Percentiles rank a stretch among this genome's conserved stretches.
phyloP scores from a whole-genome alignment of 1,284 basidiomycete species.

The Ustilago crameri region DNA sequence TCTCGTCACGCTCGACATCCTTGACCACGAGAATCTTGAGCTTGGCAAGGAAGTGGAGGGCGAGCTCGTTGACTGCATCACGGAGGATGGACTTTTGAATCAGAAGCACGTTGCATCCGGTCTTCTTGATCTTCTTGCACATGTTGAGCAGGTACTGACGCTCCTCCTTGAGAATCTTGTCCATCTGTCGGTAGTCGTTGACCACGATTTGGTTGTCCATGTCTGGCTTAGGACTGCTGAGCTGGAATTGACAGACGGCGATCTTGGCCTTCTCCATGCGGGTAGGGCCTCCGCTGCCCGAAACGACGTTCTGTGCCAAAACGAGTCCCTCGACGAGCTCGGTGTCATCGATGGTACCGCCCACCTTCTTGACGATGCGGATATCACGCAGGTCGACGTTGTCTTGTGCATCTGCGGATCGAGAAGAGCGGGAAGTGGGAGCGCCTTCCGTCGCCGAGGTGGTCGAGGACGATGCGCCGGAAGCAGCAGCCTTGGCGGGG shows the following conservation, averaged over 20 bases:
- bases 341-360: slow-evolving; percentile 98
- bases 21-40: slow-evolving; percentile 97
- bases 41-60: slow-evolving; percentile 97
- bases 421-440: slow-evolving; percentile 15
- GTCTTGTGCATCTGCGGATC: slow-evolving; percentile 27
- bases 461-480: slow-evolving; percentile 77
- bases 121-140: slow-evolving; percentile 99
- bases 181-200: slow-evolving; percentile 99
- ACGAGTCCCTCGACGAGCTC: slow-evolving; percentile 96
- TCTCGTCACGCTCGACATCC: slow-evolving; percentile 98
- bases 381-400: slow-evolving; percentile 93
- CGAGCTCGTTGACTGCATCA: slow-evolving; percentile 97
- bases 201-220: slow-evolving; percentile 99
- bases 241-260: slow-evolving; percentile 97
- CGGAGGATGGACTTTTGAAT: slow-evolving; percentile 99
- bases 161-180: slow-evolving; percentile 99
- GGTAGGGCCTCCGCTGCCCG: slow-evolving; percentile 89
- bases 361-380: slow-evolving; percentile 96
- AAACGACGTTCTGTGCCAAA: slow-evolving; percentile 92
- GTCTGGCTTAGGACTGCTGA: slow-evolving; percentile 97
- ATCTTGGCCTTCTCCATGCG: slow-evolving; percentile 99
- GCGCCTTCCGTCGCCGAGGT: slow-evolving; percentile 74
- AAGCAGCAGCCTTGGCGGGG: slow-evolving; percentile 16
- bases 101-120: slow-evolving; percentile 97
- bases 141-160: slow-evolving; percentile 97